Conservation (phyloP, 164 flowering plant genomes). For the Echeveria elegans region DNA sequence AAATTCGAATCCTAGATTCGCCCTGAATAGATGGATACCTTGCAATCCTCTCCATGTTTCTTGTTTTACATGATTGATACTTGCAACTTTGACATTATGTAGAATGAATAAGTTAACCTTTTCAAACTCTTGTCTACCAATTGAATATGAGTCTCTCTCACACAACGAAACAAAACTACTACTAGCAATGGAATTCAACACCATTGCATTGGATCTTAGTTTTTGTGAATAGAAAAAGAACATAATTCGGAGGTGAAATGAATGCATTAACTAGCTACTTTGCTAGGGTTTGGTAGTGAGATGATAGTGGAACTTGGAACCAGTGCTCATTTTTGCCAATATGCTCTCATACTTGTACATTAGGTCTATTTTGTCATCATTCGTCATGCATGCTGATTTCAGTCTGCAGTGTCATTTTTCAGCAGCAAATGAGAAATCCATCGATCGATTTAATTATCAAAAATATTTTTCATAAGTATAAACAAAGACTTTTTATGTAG, state of each 20-base stretch:
- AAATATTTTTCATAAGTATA: neutral
- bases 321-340: neutral
- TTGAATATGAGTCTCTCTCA: too few relatives aligned
- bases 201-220: neutral
- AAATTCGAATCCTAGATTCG: too few relatives aligned
- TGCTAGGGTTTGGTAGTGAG: neutral
- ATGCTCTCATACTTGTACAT: neutral
- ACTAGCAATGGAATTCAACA: neutral
- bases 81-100: neutral
- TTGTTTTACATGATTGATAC: neutral
- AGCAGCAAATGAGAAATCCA: neutral
- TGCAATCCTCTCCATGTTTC: neutral
- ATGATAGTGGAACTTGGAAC: neutral
- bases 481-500: neutral
- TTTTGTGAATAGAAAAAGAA: neutral
- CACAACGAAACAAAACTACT: neutral
- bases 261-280: neutral
- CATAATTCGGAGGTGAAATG: neutral
- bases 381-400: neutral
- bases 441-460: neutral
- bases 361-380: neutral
- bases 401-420: neutral
- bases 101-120: neutral
- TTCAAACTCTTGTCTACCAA: neutral
- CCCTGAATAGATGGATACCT: neutral